A percentile compares a stretch with the other conserved stretches of the same genome.
Evolutionary conservation across 768 basidiomycete species (phyloP).

Genomic region (Strobilomyces confusus): DNA sequence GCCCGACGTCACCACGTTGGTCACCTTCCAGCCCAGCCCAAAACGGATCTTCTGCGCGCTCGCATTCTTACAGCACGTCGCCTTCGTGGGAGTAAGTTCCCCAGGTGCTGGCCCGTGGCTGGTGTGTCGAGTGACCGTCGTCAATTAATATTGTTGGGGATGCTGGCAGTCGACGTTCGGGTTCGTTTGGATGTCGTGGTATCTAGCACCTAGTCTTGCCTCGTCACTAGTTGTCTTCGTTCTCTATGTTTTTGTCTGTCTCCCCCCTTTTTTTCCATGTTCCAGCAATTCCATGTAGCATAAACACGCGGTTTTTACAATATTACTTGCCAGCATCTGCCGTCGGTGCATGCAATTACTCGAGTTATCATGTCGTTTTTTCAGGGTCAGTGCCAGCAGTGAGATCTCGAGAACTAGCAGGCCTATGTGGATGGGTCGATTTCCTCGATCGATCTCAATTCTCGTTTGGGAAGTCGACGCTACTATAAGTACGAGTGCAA

Average conservation of each 20-base stretch:
- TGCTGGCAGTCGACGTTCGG: background rate
- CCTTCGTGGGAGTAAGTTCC: slow-evolving; percentile 48
- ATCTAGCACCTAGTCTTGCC: slow-evolving; percentile 23
- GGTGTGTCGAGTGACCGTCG: slow-evolving; percentile 4
- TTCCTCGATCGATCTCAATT: too few species aligned
- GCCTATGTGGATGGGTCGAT: too few species aligned
- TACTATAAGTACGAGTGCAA: too few species aligned
- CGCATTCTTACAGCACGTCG: slow-evolving; percentile 43
- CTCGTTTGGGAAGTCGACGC: too few species aligned
- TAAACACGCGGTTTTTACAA: slow-evolving; percentile 22
- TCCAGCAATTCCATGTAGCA: slow-evolving; percentile 34
- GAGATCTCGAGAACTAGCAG: too few species aligned
- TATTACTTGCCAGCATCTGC: background rate
- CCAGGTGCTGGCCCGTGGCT: slow-evolving; percentile 12
- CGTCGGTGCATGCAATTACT: too few species aligned
- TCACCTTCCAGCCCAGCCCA: slow-evolving; percentile 78
- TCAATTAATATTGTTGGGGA: slow-evolving; percentile 9
- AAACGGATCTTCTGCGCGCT: slow-evolving; percentile 37
- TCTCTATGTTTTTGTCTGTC: slow-evolving; percentile 4
- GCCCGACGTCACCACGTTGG: slow-evolving; percentile 81
- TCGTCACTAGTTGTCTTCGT: slow-evolving; percentile 12
- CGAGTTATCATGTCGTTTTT: too few species aligned
- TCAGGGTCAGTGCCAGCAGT: too few species aligned
- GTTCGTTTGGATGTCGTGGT: slow-evolving; percentile 11
- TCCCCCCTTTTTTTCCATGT: slow-evolving; percentile 11